Evolutionary conservation across 306 rosid species (phyloP), one percentile per base, ranked within the genome.

Genomic region (Gastrolobium villosum): DNA sequence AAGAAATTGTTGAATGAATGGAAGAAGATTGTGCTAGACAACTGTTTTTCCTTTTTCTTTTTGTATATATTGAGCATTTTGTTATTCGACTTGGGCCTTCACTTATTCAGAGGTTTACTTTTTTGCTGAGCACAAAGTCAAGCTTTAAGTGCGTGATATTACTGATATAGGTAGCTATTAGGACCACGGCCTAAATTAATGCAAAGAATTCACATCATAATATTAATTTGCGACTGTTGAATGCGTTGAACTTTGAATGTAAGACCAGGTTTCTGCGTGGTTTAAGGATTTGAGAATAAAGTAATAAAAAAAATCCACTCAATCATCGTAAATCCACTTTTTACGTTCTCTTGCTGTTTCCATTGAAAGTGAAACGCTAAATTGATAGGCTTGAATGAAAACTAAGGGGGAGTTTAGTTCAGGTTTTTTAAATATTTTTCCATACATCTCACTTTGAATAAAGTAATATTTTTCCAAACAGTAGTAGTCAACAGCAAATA

Each of bases 1-100:
- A 75, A 54, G 59, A 70, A 75, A 75, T 56, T 82, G 80, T 41
- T 65, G 4, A 62, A 31, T 62, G 70, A 75, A 45, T 52, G 81
- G 55, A 43, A 10, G 68, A 68, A 59, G 76, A 53, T 39, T 36
- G 71, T 75, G 60, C 35, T 13, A 61, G 63, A 64, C 53, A 55
- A 68, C 59, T 55, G 71, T 52, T 14, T 69, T 75, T 53, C 15
- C 77, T 15, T 65, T 76, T 35, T 61, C 34, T 45, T 45, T 36
- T 20, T 20, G 48, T 49, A 3, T 34, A 65, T 61, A 1, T 71
- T 8, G 55, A 68, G 60, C 59, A 34, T 61, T 53, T 71, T 59
- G 40, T 65, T 63, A 14, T 41, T 52, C 28, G 3, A 6, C 0
- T 14, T 5, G 32, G 45, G 54, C 36, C 31, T 20, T 20, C 26